Conservation (phyloP, 805 yeast genomes). For the Yamadazyma kitorensis region DNA sequence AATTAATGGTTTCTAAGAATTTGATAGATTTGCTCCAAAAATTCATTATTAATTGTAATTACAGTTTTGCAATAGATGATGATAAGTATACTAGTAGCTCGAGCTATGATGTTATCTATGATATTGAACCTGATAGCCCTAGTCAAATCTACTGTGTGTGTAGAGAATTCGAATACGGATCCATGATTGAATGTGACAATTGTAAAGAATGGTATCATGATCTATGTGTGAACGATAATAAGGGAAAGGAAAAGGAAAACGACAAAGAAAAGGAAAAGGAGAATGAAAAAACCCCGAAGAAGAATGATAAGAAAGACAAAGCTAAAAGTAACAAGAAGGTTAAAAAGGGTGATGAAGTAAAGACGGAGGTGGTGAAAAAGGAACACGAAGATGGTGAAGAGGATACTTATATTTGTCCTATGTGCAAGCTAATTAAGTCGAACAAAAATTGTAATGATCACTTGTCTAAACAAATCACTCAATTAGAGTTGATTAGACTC, state of each 20-base stretch:
- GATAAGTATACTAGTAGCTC: constrained; percentile 27
- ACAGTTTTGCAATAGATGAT: constrained; percentile 23
- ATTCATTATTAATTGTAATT: constrained; percentile 17
- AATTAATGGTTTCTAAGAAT: constrained; percentile 1
- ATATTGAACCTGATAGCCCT: constrained; percentile 11
- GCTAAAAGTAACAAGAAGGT: constrained; percentile 1
- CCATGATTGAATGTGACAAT: constrained; percentile 67
- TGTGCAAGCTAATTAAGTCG: constrained; percentile 26
- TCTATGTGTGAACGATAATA: constrained; percentile 44
- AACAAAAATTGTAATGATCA: constrained; percentile 13
- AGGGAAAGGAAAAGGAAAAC: not conserved
- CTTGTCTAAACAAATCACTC: constrained; percentile 14
- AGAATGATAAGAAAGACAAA: constrained; percentile 1
- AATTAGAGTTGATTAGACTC: constrained; percentile 12
- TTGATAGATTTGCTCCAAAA: constrained; percentile 5
- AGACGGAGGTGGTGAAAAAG: not conserved
- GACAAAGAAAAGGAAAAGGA: constrained; percentile 1
- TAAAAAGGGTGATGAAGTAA: not conserved
- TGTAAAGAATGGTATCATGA: constrained; percentile 76
- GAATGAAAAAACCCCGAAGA: not conserved
- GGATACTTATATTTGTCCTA: constrained; percentile 28
- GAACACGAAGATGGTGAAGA: constrained; percentile 13
- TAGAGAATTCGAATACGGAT: constrained; percentile 55
- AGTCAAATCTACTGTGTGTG: constrained; percentile 54
- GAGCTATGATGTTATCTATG: constrained; percentile 15